phyloP scores from a whole-genome alignment of 1,284 basidiomycete genomes.

The Pholiota adiposa region DNA sequence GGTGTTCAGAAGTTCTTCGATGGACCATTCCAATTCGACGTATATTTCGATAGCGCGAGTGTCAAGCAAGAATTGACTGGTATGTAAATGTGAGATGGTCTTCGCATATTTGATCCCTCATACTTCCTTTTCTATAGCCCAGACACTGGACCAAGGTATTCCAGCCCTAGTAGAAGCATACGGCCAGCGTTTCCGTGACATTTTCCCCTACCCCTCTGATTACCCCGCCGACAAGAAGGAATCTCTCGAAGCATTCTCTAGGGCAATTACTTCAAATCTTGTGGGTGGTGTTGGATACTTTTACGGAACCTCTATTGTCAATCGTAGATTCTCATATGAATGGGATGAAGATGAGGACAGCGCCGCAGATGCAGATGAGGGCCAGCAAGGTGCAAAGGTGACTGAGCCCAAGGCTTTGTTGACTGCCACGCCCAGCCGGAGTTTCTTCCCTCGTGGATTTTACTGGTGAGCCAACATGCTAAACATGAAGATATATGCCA shows the following conservation, averaged over 20 bases:
- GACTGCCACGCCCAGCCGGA: constrained; percentile 92
- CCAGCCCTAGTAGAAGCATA: constrained; percentile 67
- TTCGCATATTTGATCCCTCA: constrained; percentile 1
- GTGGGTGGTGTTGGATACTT: constrained; percentile 94
- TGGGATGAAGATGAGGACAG: constrained; percentile 84
- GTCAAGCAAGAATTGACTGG: constrained; percentile 63
- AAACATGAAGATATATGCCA: background rate
- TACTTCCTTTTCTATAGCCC: constrained; percentile 42
- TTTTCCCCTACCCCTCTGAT: constrained; percentile 69
- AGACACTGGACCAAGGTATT: constrained; percentile 69
- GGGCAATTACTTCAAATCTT: constrained; percentile 87
- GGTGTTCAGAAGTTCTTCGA: constrained; percentile 87
- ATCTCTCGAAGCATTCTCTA: constrained; percentile 75
- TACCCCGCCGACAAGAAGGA: constrained; percentile 51
- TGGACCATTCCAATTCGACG: constrained; percentile 85
- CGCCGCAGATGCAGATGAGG: constrained; percentile 44
- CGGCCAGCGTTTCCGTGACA: constrained; percentile 65
- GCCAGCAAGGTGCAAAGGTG: constrained; percentile 58
- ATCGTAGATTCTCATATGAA: constrained; percentile 83
- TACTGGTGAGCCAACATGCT: constrained; percentile 70
- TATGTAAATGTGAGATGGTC: constrained; percentile 37
- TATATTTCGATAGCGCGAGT: constrained; percentile 81
- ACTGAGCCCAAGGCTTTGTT: constrained; percentile 80
- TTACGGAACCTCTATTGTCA: constrained; percentile 88
- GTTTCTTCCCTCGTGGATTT: constrained; percentile 95